Evolutionary conservation across 164 flowering plant species (phyloP), one percentile per base, ranked within the genome.

Genomic region (Magnolia kwangsiensis): DNA sequence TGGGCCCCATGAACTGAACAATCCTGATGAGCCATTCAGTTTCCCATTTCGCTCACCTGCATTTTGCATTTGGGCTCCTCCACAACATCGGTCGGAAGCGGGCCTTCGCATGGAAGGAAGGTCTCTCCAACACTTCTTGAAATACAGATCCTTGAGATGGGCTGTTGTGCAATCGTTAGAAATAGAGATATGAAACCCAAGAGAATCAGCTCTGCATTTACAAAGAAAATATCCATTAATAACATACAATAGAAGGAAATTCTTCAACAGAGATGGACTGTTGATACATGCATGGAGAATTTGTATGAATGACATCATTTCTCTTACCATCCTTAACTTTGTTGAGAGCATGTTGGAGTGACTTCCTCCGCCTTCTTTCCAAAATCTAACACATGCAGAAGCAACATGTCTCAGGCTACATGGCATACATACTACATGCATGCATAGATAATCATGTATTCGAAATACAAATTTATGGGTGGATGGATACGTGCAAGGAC

Each of bases 131-230:
- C 64, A 4, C 79, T 72, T 75, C 63, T 77, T 21, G 90, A 84
- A 19, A 90, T 86, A 61, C 94, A 90, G 7, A 89, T 89, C 7
- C 78, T 84, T 3, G 92, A 82, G 61, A 90, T 86, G 23, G 73
- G 80, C 72, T 75, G 83, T 67, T 88, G 79, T 13, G 64, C 21
- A 18, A 85, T 85, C 7, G 85, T 84, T 24, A 90, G 84, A 50
- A 85, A 55, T 81, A 90, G 75, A 18, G 94, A 89, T 19, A 88
- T 80, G 79, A 90, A 89, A 2, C 92, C 95, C 81, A 90, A 65
- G 31, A 89, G 85, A 89, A 90, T 83, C 82, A 90, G 75, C 50
- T 90, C 95, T 90, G 87, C 79, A 74, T 29, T 68, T 37, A 68
- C 49, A 68, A 29, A 68, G 8, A 66, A 14, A 21, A 29, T 11